These are phyloP conservation scores for Penicillium tannophilum DNA, from an alignment of 495 filamentous ascomycete genomes.

Conservation along the genomic window DNA sequence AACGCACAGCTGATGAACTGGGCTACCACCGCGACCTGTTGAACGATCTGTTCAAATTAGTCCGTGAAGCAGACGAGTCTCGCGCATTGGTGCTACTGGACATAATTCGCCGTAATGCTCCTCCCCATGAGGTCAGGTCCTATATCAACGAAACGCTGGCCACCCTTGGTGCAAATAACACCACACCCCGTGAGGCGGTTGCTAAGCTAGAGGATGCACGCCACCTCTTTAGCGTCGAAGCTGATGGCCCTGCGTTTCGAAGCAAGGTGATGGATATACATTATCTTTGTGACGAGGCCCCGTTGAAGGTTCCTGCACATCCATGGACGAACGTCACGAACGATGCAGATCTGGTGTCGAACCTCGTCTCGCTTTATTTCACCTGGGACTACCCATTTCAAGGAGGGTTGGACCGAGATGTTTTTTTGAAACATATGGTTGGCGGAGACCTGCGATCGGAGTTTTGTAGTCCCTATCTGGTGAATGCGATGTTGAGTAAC, in stretches of 20 bases:
- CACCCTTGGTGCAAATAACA: conserved; percentile 9
- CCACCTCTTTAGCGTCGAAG: conserved; percentile 36
- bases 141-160: conserved; percentile 39
- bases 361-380: conserved; percentile 56
- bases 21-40: conserved; percentile 46
- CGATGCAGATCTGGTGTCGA: conserved; percentile 54
- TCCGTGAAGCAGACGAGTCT: conserved; percentile 37
- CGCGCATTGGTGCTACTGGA: conserved; percentile 35
- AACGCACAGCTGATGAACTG: conserved; percentile 48
- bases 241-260: conserved; percentile 36
- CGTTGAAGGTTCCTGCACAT: conserved; percentile 44
- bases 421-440: conserved; percentile 53
- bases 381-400: conserved; percentile 58
- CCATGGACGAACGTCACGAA: conserved; percentile 56
- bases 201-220: conserved; percentile 36
- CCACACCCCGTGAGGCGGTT: neutral
- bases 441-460: conserved; percentile 30
- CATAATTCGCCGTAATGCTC: conserved; percentile 40
- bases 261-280: conserved; percentile 52
- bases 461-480: conserved; percentile 56
- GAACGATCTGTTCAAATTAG: conserved; percentile 41
- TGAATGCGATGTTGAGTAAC: conserved; percentile 55
- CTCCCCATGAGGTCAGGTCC: conserved; percentile 38
- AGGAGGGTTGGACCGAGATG: conserved; percentile 47
- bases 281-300: conserved; percentile 44